Evolutionary conservation across 305 asterid species (phyloP).

Genomic region (Ilex paraguariensis): DNA sequence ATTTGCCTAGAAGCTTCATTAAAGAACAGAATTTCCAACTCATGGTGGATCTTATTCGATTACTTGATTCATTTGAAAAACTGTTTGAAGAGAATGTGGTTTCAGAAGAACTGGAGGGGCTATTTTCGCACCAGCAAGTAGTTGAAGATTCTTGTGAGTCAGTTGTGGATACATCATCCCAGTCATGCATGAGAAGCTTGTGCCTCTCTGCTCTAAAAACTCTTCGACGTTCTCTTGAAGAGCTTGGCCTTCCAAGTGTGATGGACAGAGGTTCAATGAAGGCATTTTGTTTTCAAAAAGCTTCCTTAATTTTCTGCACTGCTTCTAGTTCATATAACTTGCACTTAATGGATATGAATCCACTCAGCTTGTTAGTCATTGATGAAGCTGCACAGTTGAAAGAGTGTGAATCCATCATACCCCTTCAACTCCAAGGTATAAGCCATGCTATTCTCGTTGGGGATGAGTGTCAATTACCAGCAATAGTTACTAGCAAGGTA

Average conservation of each 20-base stretch:
- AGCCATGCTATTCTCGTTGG: conserved; percentile 59
- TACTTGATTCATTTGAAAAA: neutral
- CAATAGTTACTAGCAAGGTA: conserved; percentile 56
- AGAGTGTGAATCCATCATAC: conserved; percentile 59
- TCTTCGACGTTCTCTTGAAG: conserved; percentile 22
- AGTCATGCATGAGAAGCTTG: conserved; percentile 25
- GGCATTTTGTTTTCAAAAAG: conserved; percentile 41
- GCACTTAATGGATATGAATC: conserved; percentile 29
- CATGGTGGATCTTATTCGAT: conserved; percentile 31
- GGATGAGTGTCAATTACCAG: conserved; percentile 61
- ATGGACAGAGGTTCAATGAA: conserved; percentile 4
- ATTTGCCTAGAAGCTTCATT: conserved; percentile 40
- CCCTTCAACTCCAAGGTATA: conserved; percentile 49
- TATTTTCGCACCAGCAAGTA: conserved; percentile 14
- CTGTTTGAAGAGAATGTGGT: conserved; percentile 35
- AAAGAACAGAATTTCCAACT: conserved; percentile 25
- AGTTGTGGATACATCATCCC: conserved; percentile 17
- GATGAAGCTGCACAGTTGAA: conserved; percentile 79
- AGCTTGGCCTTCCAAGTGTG: conserved; percentile 26
- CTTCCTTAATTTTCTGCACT: conserved; percentile 60
- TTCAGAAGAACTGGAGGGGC: conserved; percentile 24
- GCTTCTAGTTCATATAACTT: conserved; percentile 46
- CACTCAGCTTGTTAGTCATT: conserved; percentile 40
- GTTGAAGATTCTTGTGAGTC: conserved; percentile 10
- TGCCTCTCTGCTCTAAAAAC: conserved; percentile 15